These are phyloP conservation scores for Mycosphaerella sp. DNA, from an alignment of 2,329 filamentous ascomycete genomes.

Conservation along the genomic window DNA sequence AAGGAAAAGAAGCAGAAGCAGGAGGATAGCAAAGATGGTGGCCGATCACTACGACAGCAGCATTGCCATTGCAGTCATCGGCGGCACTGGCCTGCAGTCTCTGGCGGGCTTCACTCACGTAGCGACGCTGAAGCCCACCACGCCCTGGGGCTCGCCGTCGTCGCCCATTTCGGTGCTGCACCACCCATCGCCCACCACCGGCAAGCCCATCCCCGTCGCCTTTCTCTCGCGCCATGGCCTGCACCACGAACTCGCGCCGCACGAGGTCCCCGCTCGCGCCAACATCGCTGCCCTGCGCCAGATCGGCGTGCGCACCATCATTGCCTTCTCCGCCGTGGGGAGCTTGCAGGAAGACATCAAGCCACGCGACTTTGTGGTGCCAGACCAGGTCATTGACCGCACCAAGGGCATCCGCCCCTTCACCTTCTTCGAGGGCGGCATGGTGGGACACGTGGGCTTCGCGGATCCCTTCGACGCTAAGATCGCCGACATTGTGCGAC, in stretches of 20 bases:
- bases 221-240: conserved; percentile 90
- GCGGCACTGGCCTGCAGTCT: conserved; percentile 81
- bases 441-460: conserved; percentile 92
- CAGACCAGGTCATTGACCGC: conserved; percentile 94
- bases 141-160: conserved; percentile 81
- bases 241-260: conserved; percentile 83
- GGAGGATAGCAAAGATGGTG: conserved; percentile 32
- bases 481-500: conserved; percentile 68
- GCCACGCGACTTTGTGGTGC: conserved; percentile 93
- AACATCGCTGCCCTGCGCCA: conserved; percentile 96
- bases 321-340: conserved; percentile 93
- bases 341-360: conserved; percentile 87
- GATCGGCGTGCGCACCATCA: conserved; percentile 81
- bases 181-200: conserved; percentile 66
- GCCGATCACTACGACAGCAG: conserved; percentile 32
- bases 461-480: conserved; percentile 86
- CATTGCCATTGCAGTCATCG: conserved; percentile 48
- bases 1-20: no score
- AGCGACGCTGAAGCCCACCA: conserved; percentile 67
- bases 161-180: conserved; percentile 79
- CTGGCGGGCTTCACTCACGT: conserved; percentile 83
- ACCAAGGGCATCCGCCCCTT: conserved; percentile 92
- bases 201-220: conserved; percentile 60
- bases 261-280: conserved; percentile 89
- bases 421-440: conserved; percentile 89